These are phyloP conservation scores for Pelargonium fulgidum DNA, from an alignment of 441 rosid species.

Conservation along the genomic window DNA sequence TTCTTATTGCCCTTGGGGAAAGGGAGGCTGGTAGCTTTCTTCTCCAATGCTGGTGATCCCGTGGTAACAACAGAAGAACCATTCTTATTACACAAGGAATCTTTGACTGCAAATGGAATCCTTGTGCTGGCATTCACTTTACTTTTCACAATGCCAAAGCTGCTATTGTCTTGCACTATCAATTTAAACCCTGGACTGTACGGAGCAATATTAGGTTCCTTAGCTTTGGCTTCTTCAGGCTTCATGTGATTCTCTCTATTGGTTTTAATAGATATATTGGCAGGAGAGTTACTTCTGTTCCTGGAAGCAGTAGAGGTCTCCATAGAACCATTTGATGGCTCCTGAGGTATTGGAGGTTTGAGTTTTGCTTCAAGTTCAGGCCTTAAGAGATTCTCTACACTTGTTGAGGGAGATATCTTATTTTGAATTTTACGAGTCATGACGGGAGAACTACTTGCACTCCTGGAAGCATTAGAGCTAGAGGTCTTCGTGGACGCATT, in stretches of 20 bases:
- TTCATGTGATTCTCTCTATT: background rate
- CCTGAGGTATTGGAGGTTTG: too few species aligned
- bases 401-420: conserved; percentile 27
- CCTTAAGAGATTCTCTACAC: too few species aligned
- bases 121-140: conserved; percentile 19
- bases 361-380: too few species aligned
- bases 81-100: conserved; percentile 22
- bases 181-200: background rate
- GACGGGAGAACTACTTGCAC: conserved; percentile 27
- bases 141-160: background rate
- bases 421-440: conserved; percentile 38
- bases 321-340: too few species aligned
- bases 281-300: too few species aligned
- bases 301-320: too few species aligned
- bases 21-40: conserved; percentile 18
- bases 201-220: background rate
- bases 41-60: conserved; percentile 3
- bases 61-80: conserved; percentile 14
- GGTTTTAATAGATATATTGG: background rate
- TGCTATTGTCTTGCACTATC: background rate
- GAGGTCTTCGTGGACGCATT: conserved; percentile 30
- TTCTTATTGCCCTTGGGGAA: conserved; percentile 10
- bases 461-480: conserved; percentile 31
- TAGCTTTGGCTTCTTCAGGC: background rate
- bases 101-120: conserved; percentile 23